Evolutionary conservation across 2,329 filamentous ascomycete species (phyloP), one percentile per base, ranked within the genome.

Genomic region (Westerdykella sp.): DNA sequence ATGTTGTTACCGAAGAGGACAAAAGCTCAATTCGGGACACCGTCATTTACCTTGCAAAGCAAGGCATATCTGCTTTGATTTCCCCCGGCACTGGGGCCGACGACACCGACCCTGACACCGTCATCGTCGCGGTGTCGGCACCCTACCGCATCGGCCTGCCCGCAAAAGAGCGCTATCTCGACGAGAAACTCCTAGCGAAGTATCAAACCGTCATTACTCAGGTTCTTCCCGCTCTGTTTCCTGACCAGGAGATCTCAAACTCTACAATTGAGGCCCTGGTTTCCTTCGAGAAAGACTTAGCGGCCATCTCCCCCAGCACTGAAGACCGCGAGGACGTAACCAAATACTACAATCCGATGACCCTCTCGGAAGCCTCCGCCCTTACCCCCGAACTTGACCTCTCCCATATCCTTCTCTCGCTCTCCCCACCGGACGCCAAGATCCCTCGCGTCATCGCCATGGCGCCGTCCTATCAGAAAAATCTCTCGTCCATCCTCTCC

Each of bases 261-360:
- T 28, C 25, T 7, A 28, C 25, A 28, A 28, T 28, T 12, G 59
- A 71, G 49, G 57, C 57, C 3, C 65, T 67, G 3, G 47, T 67
- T 23, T 57, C 75, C 2, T 71, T 85, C 15, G 81, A 84, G 57
- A 78, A 75, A 56, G 78, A 77, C 51, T 72, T 85, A 39, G 81
- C 81, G 4, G 68, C 73, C 39, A 73, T 75, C 30, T 78, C 78
- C 4, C 79, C 80, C 3, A 73, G 76, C 47, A 73, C 75, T 1
- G 75, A 79, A 57, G 76, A 80, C 42, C 72, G 73, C 14, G 69
- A 79, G 46, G 79, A 84, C 60, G 77, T 84, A 37, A 82, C 79
- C 49, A 78, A 83, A 68, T 79, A 77, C 50, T 85, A 85, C 63
- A 85, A 84, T 54, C 80, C 80, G 1, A 75, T 76, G 60, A 73